These are phyloP conservation scores for Lentinula lateritia DNA, from an alignment of 768 basidiomycete genomes.

Conservation along the genomic window DNA sequence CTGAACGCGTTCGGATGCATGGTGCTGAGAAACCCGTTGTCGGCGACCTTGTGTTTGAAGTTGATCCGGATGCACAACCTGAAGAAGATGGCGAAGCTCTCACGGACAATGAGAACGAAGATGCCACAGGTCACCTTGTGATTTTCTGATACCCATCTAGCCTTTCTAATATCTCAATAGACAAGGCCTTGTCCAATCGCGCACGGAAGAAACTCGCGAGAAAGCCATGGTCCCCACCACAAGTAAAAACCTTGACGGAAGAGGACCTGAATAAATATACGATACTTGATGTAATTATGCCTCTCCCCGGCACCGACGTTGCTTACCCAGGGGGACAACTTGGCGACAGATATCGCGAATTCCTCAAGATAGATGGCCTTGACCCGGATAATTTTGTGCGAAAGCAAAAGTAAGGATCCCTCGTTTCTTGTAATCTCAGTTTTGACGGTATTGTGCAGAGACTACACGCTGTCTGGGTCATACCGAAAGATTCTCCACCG, in stretches of 20 bases:
- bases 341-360: conserved; percentile 82
- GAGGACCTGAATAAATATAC: conserved; percentile 77
- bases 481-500: conserved; percentile 89
- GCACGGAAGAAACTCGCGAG: conserved; percentile 27
- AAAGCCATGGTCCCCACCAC: conserved; percentile 61
- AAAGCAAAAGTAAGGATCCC: conserved; percentile 70
- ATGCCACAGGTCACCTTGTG: conserved; percentile 14
- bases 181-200: conserved; percentile 13
- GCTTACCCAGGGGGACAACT: conserved; percentile 84
- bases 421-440: not conserved
- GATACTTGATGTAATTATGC: conserved; percentile 95
- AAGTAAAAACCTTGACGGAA: conserved; percentile 72
- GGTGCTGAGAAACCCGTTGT: conserved; percentile 70
- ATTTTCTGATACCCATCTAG: not conserved
- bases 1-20: conserved; percentile 80
- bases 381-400: conserved; percentile 87
- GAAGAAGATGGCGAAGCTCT: conserved; percentile 25
- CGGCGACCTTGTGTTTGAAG: conserved; percentile 88
- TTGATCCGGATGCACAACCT: conserved; percentile 21
- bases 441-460: conserved; percentile 40
- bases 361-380: conserved; percentile 78
- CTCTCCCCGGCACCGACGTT: conserved; percentile 93
- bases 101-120: conserved; percentile 28
- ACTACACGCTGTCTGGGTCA: conserved; percentile 88
- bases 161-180: not conserved